Conservation (phyloP, 306 rosid genomes). For the Cyclanthera cordifolia region DNA sequence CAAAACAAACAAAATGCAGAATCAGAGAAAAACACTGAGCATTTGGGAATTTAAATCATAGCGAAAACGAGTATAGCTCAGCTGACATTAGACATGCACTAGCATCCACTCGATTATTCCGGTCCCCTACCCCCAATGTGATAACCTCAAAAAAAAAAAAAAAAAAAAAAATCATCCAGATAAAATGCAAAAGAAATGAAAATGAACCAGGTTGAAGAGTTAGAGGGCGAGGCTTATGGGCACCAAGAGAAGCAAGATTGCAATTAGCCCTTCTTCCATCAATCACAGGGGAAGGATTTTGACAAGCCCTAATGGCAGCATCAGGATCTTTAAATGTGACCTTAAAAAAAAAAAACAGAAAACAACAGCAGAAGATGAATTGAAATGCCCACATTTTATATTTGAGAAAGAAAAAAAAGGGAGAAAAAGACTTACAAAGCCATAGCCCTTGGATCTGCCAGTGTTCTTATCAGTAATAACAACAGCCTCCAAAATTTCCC, state of each 20-base stretch:
- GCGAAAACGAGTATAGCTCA: too few relatives aligned
- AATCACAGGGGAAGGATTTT: conserved; percentile 86
- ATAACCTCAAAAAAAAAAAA: too few relatives aligned
- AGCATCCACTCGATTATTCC: too few relatives aligned
- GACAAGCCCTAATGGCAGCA: conserved; percentile 83
- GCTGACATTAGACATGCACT: too few relatives aligned
- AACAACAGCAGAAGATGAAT: not conserved
- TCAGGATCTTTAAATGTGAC: conserved; percentile 95
- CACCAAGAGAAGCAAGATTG: conserved; percentile 93
- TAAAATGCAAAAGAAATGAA: conserved; percentile 5
- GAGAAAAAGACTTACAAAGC: conserved; percentile 52
- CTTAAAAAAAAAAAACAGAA: conserved; percentile 19
- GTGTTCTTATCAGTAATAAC: conserved; percentile 80
- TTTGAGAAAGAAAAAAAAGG: not conserved
- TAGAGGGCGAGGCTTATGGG: conserved; percentile 50
- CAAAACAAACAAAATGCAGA: not conserved
- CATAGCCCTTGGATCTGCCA: conserved; percentile 98
- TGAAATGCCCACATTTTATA: not conserved
- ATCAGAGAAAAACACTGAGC: not conserved
- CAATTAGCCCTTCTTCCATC: conserved; percentile 96
- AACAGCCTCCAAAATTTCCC: conserved; percentile 93
- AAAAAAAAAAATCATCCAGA: not conserved
- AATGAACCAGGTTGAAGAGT: conserved; percentile 58
- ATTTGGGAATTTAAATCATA: too few relatives aligned
- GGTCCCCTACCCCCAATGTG: too few relatives aligned